Conservation (phyloP, 495 filamentous ascomycete genomes). For the Daldinia bambusicola region DNA sequence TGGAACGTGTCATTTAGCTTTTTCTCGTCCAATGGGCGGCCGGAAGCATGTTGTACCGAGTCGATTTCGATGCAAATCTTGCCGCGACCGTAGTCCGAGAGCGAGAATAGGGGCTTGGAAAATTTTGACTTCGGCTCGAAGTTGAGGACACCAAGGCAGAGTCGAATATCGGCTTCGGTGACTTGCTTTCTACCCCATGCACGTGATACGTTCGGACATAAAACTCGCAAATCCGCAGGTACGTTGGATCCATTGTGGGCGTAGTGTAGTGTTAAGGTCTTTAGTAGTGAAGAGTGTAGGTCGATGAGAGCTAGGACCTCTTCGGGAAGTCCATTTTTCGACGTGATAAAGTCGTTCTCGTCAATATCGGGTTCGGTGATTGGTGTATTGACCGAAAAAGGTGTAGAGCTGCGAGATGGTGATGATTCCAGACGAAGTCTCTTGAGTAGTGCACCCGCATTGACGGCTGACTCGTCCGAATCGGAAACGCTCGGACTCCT, state of each 20-base stretch:
- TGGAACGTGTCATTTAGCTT: conserved; percentile 65
- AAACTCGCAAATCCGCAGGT: conserved; percentile 66
- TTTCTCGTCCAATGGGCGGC: conserved; percentile 65
- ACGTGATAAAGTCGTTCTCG: conserved; percentile 28
- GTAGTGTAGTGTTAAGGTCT: conserved; percentile 66
- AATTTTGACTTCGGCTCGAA: conserved; percentile 19
- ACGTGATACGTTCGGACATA: conserved; percentile 65
- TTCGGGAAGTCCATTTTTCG: conserved; percentile 52
- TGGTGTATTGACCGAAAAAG: conserved; percentile 45
- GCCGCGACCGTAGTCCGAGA: conserved; percentile 69
- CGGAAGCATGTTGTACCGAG: conserved; percentile 25
- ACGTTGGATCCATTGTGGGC: conserved; percentile 71
- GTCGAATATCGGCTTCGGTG: conserved; percentile 66
- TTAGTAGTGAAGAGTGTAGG: conserved; percentile 67
- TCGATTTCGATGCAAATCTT: conserved; percentile 59
- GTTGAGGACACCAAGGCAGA: conserved; percentile 64
- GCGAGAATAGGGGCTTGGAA: conserved; percentile 53
- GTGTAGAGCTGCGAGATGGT: conserved; percentile 45
- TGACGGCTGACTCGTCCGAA: conserved; percentile 43
- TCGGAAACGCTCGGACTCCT: conserved; percentile 46
- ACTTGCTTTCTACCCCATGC: conserved; percentile 71
- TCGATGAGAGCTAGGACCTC: conserved; percentile 67
- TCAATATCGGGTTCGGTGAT: conserved; percentile 46
- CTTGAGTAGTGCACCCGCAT: conserved; percentile 52
- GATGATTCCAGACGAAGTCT: conserved; percentile 55